Percentiles rank a stretch among this genome's conserved stretches.
Conservation (phyloP, 306 rosid species). For the Corylus avellana region DNA sequence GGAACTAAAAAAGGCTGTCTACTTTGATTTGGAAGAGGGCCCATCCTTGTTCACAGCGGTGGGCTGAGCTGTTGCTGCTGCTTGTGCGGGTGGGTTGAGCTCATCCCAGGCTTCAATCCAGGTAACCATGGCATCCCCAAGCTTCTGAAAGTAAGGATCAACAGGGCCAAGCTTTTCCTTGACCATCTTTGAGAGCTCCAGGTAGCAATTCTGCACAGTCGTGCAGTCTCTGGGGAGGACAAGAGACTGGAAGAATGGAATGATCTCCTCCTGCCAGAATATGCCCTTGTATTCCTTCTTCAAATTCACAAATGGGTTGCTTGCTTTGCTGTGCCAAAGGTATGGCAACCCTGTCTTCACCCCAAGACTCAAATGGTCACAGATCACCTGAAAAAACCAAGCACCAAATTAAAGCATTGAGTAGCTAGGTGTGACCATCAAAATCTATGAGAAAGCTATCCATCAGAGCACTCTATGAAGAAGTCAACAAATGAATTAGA, state of each 20-base stretch:
- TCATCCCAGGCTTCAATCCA: slow-evolving; percentile 84
- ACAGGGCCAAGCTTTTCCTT: slow-evolving; percentile 40
- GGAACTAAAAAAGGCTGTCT: neutral
- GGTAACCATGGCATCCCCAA: slow-evolving; percentile 70
- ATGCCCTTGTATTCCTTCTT: slow-evolving; percentile 53
- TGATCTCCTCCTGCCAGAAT: slow-evolving; percentile 49
- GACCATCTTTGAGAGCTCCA: slow-evolving; percentile 45
- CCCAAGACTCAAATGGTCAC: slow-evolving; percentile 45
- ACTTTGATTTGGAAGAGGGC: slow-evolving; percentile 1
- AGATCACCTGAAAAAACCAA: slow-evolving; percentile 38
- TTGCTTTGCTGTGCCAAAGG: slow-evolving; percentile 58
- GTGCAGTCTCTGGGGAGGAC: slow-evolving; percentile 40
- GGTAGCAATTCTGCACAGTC: slow-evolving; percentile 44
- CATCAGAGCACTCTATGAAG: no score
- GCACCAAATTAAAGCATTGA: neutral
- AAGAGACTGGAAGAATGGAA: slow-evolving; percentile 45
- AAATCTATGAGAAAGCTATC: neutral
- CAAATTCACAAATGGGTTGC: slow-evolving; percentile 51
- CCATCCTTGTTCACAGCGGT: neutral
- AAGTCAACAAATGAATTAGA: neutral
- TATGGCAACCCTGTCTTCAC: slow-evolving; percentile 52
- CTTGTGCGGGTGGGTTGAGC: slow-evolving; percentile 50
- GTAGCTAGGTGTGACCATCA: neutral
- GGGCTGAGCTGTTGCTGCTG: neutral
- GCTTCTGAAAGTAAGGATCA: slow-evolving; percentile 53